phyloP scores from a whole-genome alignment of 768 basidiomycete species.

The Pleurotus citrinopileatus region DNA sequence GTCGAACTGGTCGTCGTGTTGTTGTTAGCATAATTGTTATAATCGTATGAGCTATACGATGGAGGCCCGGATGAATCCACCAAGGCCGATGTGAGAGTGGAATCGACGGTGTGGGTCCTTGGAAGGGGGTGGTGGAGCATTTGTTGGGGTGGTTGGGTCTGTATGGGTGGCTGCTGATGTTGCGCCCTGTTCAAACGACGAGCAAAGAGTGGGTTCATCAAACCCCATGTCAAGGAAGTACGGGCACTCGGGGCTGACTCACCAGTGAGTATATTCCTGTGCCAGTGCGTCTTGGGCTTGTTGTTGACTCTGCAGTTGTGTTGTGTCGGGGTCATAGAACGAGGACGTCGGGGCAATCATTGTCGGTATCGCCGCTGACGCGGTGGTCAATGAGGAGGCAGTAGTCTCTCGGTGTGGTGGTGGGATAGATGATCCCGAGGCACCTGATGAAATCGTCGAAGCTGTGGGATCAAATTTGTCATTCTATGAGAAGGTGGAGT shows the following conservation, averaged over 20 bases:
- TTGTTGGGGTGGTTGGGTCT: too few species aligned
- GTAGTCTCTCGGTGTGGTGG: too few species aligned
- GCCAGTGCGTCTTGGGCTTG: constrained; percentile 17
- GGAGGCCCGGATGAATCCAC: too few species aligned
- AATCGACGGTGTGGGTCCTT: background rate
- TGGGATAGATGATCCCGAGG: too few species aligned
- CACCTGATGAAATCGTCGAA: constrained; percentile 5
- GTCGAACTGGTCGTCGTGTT: background rate
- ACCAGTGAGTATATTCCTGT: constrained; percentile 43
- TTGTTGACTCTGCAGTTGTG: constrained; percentile 20
- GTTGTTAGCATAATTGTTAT: background rate
- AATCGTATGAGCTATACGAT: too few species aligned
- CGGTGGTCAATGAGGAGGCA: background rate
- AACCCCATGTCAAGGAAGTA: background rate
- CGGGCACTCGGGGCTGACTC: constrained; percentile 2
- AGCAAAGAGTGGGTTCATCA: background rate
- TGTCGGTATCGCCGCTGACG: constrained; percentile 14
- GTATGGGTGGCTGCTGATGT: background rate
- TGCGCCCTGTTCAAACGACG: background rate
- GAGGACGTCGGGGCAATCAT: constrained; percentile 58
- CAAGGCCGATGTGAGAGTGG: background rate
- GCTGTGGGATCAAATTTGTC: constrained; percentile 10
- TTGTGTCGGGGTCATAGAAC: constrained; percentile 48
- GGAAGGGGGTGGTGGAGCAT: constrained; percentile 5
- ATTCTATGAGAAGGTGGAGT: background rate